These are phyloP conservation scores for Fusarium sp. DNA, from an alignment of 2,329 filamentous ascomycete genomes.

Conservation along the genomic window DNA sequence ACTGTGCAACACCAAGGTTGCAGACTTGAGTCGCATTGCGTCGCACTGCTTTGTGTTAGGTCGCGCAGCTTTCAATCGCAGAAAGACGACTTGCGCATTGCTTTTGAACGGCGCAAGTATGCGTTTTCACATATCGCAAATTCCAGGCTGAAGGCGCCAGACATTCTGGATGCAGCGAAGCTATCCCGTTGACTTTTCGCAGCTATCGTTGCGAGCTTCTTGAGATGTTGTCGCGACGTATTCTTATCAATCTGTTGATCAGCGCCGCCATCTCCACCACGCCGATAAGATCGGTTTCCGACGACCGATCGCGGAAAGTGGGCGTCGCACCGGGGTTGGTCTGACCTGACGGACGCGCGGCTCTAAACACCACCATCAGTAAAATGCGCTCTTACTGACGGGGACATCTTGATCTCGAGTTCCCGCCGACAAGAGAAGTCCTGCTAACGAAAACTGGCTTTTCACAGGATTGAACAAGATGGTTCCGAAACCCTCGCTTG, in stretches of 20 bases:
- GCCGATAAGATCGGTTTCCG: constrained; percentile 32
- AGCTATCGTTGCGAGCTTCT: neutral
- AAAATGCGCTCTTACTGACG: constrained; percentile 7
- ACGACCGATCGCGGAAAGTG: constrained; percentile 21
- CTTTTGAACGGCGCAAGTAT: neutral
- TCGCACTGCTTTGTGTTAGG: neutral
- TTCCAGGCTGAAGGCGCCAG: neutral
- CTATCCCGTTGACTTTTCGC: neutral
- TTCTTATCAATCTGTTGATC: constrained; percentile 37
- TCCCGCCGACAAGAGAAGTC: neutral
- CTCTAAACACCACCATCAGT: constrained; percentile 9
- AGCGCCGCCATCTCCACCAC: constrained; percentile 6
- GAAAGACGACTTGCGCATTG: neutral
- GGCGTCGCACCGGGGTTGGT: constrained; percentile 19
- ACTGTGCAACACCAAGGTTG: neutral
- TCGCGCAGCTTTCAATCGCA: neutral
- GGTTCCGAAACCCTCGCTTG: constrained; percentile 24
- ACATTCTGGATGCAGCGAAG: neutral
- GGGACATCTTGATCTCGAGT: constrained; percentile 3
- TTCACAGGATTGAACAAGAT: constrained; percentile 9
- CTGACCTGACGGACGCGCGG: constrained; percentile 35
- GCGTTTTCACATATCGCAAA: neutral
- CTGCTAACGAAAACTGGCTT: neutral
- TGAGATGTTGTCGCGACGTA: neutral
- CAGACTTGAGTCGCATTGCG: neutral